These are phyloP conservation scores for Pneumocystis wakefieldiae DNA, from an alignment of 1,139 yeast genomes.

Conservation along the genomic window DNA sequence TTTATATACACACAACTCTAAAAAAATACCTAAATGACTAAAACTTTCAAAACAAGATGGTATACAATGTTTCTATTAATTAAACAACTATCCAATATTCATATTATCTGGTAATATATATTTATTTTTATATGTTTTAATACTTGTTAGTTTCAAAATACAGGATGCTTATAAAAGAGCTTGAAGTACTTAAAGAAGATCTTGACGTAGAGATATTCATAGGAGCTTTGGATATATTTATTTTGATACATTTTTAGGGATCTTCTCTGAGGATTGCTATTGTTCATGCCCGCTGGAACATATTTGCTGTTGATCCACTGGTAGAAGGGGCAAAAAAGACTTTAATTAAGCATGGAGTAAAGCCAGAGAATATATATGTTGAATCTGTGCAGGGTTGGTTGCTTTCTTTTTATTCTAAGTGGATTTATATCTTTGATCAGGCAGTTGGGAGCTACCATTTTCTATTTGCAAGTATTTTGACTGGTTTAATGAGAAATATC, in stretches of 20 bases:
- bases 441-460: not conserved
- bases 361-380: slow-evolving; percentile 56
- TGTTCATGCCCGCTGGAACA: slow-evolving; percentile 85
- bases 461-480: not conserved
- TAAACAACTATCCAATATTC: not conserved
- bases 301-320: slow-evolving; percentile 56
- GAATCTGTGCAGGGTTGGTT: slow-evolving; percentile 90
- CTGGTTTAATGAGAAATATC: not conserved
- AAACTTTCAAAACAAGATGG: not conserved
- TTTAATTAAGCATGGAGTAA: slow-evolving; percentile 47
- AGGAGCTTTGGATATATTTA: not conserved
- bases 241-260: not conserved
- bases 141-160: not conserved
- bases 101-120: not conserved
- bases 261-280: not conserved
- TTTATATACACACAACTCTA: not conserved
- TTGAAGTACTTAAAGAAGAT: not conserved
- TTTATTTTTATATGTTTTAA: not conserved
- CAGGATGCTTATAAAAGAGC: not conserved
- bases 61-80: not conserved
- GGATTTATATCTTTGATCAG: not conserved
- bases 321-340: slow-evolving; percentile 61
- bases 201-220: not conserved
- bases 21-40: not conserved
- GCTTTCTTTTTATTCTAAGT: slow-evolving; percentile 22